Conservation (phyloP, 2,329 filamentous ascomycete species). For the Ophiosphaerella korrae region DNA sequence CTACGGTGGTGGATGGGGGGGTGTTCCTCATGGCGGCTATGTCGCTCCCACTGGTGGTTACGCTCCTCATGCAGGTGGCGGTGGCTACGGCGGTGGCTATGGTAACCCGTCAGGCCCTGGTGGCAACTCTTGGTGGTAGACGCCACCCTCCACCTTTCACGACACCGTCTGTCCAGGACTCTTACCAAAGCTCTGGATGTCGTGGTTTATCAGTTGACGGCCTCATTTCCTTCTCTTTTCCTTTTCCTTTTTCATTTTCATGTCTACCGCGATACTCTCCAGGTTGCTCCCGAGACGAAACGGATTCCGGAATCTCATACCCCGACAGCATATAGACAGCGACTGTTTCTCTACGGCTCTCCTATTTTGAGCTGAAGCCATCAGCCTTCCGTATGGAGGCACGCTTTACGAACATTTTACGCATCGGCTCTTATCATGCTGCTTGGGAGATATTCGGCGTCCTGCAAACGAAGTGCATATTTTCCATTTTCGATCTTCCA, state of each 20-base stretch:
- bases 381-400: constrained; percentile 36
- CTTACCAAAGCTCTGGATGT: constrained; percentile 24
- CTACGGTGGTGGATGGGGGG: constrained; percentile 52
- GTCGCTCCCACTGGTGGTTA: constrained; percentile 58
- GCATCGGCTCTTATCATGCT: constrained; percentile 47
- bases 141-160: constrained; percentile 16
- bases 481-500: constrained; percentile 25
- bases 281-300: constrained; percentile 41
- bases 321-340: constrained; percentile 59
- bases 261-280: constrained; percentile 42
- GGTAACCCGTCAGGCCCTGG: constrained; percentile 70
- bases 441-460: constrained; percentile 50
- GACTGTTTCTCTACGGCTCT: constrained; percentile 53
- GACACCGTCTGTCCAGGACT: constrained; percentile 36
- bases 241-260: constrained; percentile 16
- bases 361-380: constrained; percentile 45
- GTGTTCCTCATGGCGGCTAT: constrained; percentile 35
- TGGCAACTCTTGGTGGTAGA: constrained; percentile 72
- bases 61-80: constrained; percentile 62
- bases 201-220: constrained; percentile 22
- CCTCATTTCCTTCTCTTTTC: constrained; percentile 21
- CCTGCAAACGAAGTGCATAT: constrained; percentile 41
- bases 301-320: constrained; percentile 53
- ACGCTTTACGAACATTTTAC: constrained; percentile 49
- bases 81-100: constrained; percentile 61